Evolutionary conservation across 2,329 filamentous ascomycete species (phyloP).

Genomic region (Hortaea sp.): DNA sequence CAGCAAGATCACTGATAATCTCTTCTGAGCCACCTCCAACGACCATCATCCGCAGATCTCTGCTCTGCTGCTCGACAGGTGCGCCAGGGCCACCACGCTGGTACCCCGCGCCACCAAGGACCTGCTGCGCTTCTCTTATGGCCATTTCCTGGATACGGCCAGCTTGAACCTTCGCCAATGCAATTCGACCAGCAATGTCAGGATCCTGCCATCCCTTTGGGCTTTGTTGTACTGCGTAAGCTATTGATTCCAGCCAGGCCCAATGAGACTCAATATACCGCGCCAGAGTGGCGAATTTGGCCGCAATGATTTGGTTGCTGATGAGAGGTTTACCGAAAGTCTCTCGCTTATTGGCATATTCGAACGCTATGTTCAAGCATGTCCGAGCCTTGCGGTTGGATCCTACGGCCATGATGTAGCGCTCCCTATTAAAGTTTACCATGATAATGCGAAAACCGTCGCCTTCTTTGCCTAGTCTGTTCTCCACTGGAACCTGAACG

Average conservation of each 20-base stretch:
- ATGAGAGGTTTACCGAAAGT: conserved; percentile 27
- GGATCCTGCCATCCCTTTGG: conserved; percentile 20
- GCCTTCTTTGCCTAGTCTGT: conserved; percentile 46
- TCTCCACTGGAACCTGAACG: conserved; percentile 44
- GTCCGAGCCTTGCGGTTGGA: conserved; percentile 46
- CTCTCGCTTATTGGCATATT: conserved; percentile 23
- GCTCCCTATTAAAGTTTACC: conserved; percentile 49
- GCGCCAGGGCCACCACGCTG: conserved; percentile 42
- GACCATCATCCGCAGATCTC: conserved; percentile 41
- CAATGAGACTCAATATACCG: conserved; percentile 23
- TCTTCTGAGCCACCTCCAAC: conserved; percentile 27
- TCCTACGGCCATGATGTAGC: conserved; percentile 47
- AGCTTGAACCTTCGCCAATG: conserved; percentile 42
- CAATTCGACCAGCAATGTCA: conserved; percentile 43
- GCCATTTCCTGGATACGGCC: conserved; percentile 45
- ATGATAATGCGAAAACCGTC: conserved; percentile 49
- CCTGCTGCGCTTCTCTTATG: conserved; percentile 46
- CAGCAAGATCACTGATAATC: conserved; percentile 25
- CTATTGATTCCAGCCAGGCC: conserved; percentile 23
- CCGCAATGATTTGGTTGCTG: conserved; percentile 23
- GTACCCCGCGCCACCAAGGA: conserved; percentile 45
- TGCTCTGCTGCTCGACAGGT: conserved; percentile 43
- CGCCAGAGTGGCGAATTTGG: conserved; percentile 23
- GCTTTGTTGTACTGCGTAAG: conserved; percentile 21
- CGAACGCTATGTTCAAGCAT: conserved; percentile 18